A percentile compares a stretch with the other conserved stretches of the same genome.
Evolutionary conservation across 148 eudicot species (phyloP).

Genomic region (Linanthus parryae): DNA sequence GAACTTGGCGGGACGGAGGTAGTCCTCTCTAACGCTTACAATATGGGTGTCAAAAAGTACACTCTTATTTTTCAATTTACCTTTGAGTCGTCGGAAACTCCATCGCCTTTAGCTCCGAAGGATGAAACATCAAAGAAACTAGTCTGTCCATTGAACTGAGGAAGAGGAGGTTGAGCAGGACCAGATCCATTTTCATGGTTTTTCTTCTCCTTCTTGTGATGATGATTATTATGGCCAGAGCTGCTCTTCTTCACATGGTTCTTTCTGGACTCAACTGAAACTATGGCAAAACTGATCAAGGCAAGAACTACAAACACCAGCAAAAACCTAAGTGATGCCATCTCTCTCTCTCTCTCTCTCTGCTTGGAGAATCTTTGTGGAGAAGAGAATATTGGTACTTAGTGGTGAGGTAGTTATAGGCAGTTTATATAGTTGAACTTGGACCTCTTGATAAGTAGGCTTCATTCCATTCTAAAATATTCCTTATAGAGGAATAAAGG

Average conservation of each 20-base stretch:
- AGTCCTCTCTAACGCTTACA: too few species aligned
- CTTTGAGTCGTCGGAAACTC: conserved; percentile 68
- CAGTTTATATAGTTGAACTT: conserved; percentile 30
- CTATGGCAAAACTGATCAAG: conserved; percentile 20
- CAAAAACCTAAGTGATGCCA: conserved; percentile 15
- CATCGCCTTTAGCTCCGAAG: conserved; percentile 75
- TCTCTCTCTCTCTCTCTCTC: conserved; percentile 17
- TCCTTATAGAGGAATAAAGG: too few species aligned
- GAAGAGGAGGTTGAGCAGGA: conserved; percentile 17
- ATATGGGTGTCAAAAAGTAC: not conserved
- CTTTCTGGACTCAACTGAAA: conserved; percentile 37
- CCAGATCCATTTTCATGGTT: too few species aligned
- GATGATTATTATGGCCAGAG: conserved; percentile 18
- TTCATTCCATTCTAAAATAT: too few species aligned
- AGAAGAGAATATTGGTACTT: not conserved
- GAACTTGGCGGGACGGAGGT: too few species aligned
- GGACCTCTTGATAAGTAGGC: too few species aligned
- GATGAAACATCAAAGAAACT: conserved; percentile 36
- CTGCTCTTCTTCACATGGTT: conserved; percentile 16
- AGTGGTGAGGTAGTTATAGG: conserved; percentile 17
- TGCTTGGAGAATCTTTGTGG: too few species aligned
- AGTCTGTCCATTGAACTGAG: conserved; percentile 13
- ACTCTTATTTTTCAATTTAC: too few species aligned
- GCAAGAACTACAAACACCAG: conserved; percentile 8
- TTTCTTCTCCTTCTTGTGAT: too few species aligned